Evolutionary conservation across 176 grass and related monocot species (phyloP).

Genomic region (Oryza brachyantha): DNA sequence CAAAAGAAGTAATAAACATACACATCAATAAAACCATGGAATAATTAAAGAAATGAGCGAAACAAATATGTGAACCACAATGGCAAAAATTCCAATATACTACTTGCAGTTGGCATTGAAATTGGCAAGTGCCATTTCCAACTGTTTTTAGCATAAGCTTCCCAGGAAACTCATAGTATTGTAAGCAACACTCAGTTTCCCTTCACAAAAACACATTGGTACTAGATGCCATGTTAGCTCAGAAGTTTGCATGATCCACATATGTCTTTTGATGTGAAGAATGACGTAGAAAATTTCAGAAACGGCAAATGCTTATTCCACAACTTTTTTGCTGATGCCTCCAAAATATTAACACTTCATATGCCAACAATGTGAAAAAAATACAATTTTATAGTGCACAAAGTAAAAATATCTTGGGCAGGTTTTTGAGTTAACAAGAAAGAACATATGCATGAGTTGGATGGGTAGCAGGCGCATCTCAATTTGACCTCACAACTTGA

Average conservation of each 20-base stretch:
- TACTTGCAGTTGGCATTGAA: background rate
- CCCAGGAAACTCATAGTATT: background rate
- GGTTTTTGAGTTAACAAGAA: background rate
- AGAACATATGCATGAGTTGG: background rate
- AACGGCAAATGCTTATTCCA: background rate
- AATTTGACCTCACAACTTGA: background rate
- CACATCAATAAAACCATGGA: background rate
- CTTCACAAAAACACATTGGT: background rate
- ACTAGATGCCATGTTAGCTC: background rate
- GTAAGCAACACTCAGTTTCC: background rate
- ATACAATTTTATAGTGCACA: background rate
- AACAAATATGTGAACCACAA: background rate
- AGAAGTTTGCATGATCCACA: background rate
- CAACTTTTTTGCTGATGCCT: background rate
- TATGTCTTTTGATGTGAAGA: background rate
- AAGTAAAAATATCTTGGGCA: background rate
- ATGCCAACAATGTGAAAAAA: background rate
- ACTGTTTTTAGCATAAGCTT: background rate
- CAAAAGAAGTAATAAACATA: constrained; percentile 3
- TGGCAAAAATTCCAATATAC: background rate
- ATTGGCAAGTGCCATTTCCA: background rate
- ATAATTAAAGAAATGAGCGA: background rate
- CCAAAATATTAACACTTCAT: background rate
- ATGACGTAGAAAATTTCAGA: background rate
- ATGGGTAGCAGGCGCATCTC: background rate